These are phyloP conservation scores for Ogataea parapolymorpha DNA, from an alignment of 805 yeast species.

Conservation along the genomic window DNA sequence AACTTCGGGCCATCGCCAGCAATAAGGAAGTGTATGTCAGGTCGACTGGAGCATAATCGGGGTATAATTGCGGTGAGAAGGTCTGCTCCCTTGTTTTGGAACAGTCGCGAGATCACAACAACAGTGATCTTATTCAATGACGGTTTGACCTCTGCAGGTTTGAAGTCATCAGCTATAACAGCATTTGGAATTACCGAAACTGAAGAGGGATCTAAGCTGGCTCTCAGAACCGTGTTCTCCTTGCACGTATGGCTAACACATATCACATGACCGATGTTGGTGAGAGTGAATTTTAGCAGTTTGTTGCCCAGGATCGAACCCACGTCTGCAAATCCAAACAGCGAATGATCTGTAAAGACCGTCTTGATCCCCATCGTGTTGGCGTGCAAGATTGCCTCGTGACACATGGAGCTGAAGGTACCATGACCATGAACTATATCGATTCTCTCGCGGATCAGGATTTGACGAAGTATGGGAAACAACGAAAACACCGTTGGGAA, in stretches of 20 bases:
- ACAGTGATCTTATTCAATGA: slow-evolving; percentile 57
- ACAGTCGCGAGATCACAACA: slow-evolving; percentile 86
- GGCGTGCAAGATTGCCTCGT: slow-evolving; percentile 89
- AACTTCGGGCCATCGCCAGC: slow-evolving; percentile 98
- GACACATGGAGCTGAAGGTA: slow-evolving; percentile 78
- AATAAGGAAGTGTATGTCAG: slow-evolving; percentile 70
- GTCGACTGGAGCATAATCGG: slow-evolving; percentile 59
- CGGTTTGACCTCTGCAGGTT: slow-evolving; percentile 39
- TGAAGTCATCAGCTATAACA: slow-evolving; percentile 77
- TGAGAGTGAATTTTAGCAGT: slow-evolving; percentile 72
- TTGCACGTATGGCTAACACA: slow-evolving; percentile 96
- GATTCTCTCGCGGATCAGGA: slow-evolving; percentile 78
- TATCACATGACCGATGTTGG: slow-evolving; percentile 89
- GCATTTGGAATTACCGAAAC: slow-evolving; percentile 97
- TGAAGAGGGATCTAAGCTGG: slow-evolving; percentile 68
- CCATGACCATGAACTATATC: slow-evolving; percentile 96
- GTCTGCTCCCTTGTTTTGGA: slow-evolving; percentile 97
- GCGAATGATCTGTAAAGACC: slow-evolving; percentile 92
- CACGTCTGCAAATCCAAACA: slow-evolving; percentile 89
- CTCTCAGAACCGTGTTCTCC: slow-evolving; percentile 89
- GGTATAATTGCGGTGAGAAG: slow-evolving; percentile 83
- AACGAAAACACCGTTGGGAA: slow-evolving; percentile 87
- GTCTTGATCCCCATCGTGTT: slow-evolving; percentile 89
- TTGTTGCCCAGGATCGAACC: slow-evolving; percentile 85
- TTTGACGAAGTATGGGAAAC: slow-evolving; percentile 81